Evolutionary conservation across 345 rosid species (phyloP), one percentile per base, ranked within the genome.

Genomic region (Lenwebbia sp.): DNA sequence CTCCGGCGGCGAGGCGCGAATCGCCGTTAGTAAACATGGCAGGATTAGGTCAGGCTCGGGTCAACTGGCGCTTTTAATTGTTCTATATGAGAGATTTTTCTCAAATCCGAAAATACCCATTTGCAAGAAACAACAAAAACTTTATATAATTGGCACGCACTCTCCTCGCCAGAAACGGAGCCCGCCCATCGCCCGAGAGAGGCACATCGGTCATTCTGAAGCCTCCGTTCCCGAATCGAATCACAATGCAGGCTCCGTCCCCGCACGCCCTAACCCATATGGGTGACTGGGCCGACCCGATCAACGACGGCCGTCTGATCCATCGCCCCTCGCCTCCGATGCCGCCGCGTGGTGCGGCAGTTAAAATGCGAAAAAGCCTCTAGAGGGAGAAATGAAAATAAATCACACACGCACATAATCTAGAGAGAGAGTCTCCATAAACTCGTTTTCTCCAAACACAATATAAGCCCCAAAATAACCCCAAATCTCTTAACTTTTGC

Each of bases 391-490:
- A 50, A 44, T 40, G 23, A 3, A 40, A 51, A 9, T 14, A 28
- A 75, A 28, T 10, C 6, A 50, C 22, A 22, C 78, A 19, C 47
- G 1, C 52, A 50, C 52, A 12, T 54, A 21, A 76, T 51, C 30
- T 23, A 22, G 47, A 14, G 33, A 62, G 82, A 84, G 55, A 19
- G 47, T 9, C 26, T 37, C 47, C 40, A 11, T 85, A 74, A 13
- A 85, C 86, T 74, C 82, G 86, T 85, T 85, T 85, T 85, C 53
- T 57, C 11, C 83, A 1, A 55, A 14, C 26, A 25, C 19, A 55
- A 88, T 84, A 87, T 82, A 85, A 89, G 82, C 40, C 86, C 86
- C 55, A 57, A 51, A 55, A 22, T 84, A 87, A 76, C 75, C 88
- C 82, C 74, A 84, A 52, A 55, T 87, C 70, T 70, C 70, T 25